These are phyloP conservation scores for Trichoderma koningii DNA, from an alignment of 2,329 filamentous ascomycete species.

Conservation along the genomic window DNA sequence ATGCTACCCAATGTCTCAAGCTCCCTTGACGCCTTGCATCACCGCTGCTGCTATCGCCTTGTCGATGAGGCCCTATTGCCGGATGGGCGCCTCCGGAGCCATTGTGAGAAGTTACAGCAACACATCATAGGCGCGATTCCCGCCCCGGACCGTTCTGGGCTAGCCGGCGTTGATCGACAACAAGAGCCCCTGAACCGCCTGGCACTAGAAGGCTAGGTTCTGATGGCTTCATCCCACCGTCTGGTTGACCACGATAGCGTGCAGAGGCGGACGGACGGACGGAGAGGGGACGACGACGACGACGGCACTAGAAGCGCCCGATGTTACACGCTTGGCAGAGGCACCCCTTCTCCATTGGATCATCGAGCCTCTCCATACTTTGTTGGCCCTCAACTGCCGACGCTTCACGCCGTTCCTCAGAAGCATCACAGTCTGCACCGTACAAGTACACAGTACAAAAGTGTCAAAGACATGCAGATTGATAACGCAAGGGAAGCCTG, in stretches of 20 bases:
- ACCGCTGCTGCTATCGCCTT: constrained; percentile 4
- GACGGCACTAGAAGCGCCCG: constrained; percentile 9
- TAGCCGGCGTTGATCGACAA: constrained; percentile 10
- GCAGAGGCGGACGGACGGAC: background rate
- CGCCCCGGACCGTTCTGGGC: constrained; percentile 2
- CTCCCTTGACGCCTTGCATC: background rate
- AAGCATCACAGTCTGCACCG: background rate
- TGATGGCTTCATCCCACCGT: constrained; percentile 8
- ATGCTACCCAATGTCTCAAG: constrained; percentile 2
- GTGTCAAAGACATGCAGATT: background rate
- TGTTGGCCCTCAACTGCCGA: constrained; percentile 18
- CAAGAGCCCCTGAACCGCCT: constrained; percentile 17
- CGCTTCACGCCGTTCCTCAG: background rate
- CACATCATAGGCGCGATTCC: constrained; percentile 18
- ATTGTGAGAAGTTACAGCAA: constrained; percentile 1
- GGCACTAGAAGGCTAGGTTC: constrained; percentile 13
- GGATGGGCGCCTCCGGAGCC: background rate
- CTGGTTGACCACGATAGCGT: background rate
- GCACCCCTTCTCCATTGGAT: constrained; percentile 16
- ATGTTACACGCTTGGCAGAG: constrained; percentile 17
- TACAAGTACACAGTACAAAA: background rate
- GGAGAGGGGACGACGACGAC: too few species aligned
- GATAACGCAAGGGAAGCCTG: background rate
- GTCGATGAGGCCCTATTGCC: constrained; percentile 11
- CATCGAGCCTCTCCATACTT: constrained; percentile 2